phyloP scores from a whole-genome alignment of 2,329 filamentous ascomycete genomes.

The Monosporascus sp. region DNA sequence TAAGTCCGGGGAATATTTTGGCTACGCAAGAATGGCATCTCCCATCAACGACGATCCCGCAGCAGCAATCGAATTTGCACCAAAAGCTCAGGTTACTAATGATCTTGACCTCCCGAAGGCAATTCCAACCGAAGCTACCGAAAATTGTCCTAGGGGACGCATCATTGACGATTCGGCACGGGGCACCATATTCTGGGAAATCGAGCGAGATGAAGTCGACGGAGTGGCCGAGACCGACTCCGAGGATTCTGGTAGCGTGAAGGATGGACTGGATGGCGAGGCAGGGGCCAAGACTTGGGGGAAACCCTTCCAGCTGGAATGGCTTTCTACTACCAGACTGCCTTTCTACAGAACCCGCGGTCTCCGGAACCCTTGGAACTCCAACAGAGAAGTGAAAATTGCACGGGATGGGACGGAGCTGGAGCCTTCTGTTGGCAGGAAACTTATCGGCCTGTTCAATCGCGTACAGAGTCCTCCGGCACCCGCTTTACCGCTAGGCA shows the following conservation, averaged over 20 bases:
- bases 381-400: constrained; percentile 92
- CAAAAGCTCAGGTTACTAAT: constrained; percentile 53
- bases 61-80: constrained; percentile 64
- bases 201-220: constrained; percentile 54
- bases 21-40: constrained; percentile 87
- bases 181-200: constrained; percentile 98
- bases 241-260: constrained; percentile 23
- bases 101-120: constrained; percentile 69
- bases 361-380: constrained; percentile 89
- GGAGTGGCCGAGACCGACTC: constrained; percentile 26
- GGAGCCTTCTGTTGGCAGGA: constrained; percentile 73
- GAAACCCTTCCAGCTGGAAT: constrained; percentile 86
- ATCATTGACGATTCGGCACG: constrained; percentile 90
- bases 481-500: constrained; percentile 17
- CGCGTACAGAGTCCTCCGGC: constrained; percentile 38
- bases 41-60: constrained; percentile 72
- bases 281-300: constrained; percentile 67
- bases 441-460: constrained; percentile 75
- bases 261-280: constrained; percentile 33
- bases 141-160: constrained; percentile 71
- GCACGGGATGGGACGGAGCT: constrained; percentile 91
- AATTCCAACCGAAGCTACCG: constrained; percentile 72
- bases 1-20: constrained; percentile 95
- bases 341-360: constrained; percentile 88
- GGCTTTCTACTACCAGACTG: constrained; percentile 76